Evolutionary conservation across 139 green algal species (phyloP).

Genomic region (Picochlorum sp.): DNA sequence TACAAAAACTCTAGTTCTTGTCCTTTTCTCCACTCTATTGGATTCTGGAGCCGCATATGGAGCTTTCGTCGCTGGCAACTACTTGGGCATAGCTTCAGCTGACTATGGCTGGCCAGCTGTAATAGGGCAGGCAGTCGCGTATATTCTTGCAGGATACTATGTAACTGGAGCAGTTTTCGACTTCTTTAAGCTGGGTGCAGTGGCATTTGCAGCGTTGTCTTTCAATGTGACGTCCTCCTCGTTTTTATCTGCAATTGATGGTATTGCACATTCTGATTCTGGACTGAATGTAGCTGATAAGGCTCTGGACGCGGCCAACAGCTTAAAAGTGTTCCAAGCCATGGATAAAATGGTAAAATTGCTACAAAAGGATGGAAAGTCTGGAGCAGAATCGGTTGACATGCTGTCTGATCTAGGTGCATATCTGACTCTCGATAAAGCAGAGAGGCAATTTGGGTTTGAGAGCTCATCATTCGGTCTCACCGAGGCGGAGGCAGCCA

Average conservation of each 20-base stretch:
- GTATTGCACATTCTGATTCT: slow-evolving; percentile 9
- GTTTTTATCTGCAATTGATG: slow-evolving; percentile 29
- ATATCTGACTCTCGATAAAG: slow-evolving; percentile 58
- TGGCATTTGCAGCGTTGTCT: slow-evolving; percentile 16
- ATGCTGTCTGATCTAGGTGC: slow-evolving; percentile 57
- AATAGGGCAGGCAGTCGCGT: slow-evolving; percentile 20
- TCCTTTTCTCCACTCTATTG: slow-evolving; percentile 19
- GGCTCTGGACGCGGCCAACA: slow-evolving; percentile 24
- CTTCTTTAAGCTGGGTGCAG: slow-evolving; percentile 30
- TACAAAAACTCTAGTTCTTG: not conserved
- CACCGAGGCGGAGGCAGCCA: slow-evolving; percentile 40
- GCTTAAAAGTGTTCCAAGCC: slow-evolving; percentile 24
- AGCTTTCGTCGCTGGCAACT: not conserved
- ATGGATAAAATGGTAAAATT: slow-evolving; percentile 33
- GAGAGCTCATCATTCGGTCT: slow-evolving; percentile 41
- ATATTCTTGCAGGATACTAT: slow-evolving; percentile 25
- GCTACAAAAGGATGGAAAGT: slow-evolving; percentile 17
- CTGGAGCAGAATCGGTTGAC: not conserved
- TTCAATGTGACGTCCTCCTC: slow-evolving; percentile 33
- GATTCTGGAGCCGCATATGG: slow-evolving; percentile 25
- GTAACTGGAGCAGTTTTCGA: slow-evolving; percentile 31
- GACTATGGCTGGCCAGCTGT: slow-evolving; percentile 7
- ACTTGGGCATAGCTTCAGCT: slow-evolving; percentile 2
- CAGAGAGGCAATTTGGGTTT: slow-evolving; percentile 54
- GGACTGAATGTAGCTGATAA: slow-evolving; percentile 29